Evolutionary conservation across 2,329 filamentous ascomycete species (phyloP), one percentile per base, ranked within the genome.

Genomic region (Rhinocladiella mackenziei): DNA sequence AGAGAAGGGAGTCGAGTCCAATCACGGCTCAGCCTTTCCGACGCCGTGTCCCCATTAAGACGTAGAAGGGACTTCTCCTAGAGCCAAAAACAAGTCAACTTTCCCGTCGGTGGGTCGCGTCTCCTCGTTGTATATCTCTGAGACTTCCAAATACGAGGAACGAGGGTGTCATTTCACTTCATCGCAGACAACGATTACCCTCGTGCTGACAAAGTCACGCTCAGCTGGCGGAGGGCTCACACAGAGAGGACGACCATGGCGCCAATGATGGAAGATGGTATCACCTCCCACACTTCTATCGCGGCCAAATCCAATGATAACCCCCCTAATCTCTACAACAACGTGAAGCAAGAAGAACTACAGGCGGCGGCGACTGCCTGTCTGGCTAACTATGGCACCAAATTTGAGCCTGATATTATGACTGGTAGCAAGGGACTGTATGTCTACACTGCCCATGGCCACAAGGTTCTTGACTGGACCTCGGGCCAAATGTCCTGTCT

Each of bases 401-500:
- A 61, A 11, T 61, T 58, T 42, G 48, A 67, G 54, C 58, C 57
- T 7, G 44, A 64, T 15, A 56, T 76, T 20, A 70, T 76, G 51
- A 68, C 63, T 34, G 66, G 62, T 25, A 71, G 71, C 9, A 51
- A 65, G 32, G 74, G 74, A 6, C 68, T 67, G 0, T 59, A 62
- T 7, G 63, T 78, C 14, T 76, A 72, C 55, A 69, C 70, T 30
- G 58, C 62, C 0, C 50, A 59, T 2, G 66, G 66, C 13, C 65
- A 67, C 10, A 60, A 65, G 36, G 70, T 80, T 41, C 67, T 80
- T 1, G 76, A 81, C 60, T 79, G 72, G 62, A 81, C 76, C 1
- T 80, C 76, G 0, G 76, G 77, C 10, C 77, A 81, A 50, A 80
- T 80, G 75, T 73, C 69, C 5, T 80, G 71, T 23, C 65, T 81